Base-by-base conservation (phyloP, 352 stramenopile genomes). In the Phytopythium boreale region DNA sequence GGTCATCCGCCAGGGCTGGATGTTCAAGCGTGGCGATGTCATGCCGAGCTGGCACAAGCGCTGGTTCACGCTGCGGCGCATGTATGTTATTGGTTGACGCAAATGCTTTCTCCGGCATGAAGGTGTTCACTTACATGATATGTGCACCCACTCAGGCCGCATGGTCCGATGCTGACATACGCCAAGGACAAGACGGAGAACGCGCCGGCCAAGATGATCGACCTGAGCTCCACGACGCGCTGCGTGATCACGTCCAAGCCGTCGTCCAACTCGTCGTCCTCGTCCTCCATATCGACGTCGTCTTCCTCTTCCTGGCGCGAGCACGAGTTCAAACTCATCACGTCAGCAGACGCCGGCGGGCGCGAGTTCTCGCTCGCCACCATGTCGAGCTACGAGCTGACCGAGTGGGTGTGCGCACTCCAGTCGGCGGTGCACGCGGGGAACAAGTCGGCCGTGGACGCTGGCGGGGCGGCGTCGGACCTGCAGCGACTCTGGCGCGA, bases 401-500 rank as follows among this genome's bases (percentile, higher is more conserved):
- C 81, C 2, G 82, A 90, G 57, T 95, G 87, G 87, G 83, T 93
- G 10, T 80, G 78, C 51, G 80, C 83, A 4, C 90, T 95, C 59
- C 84, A 95, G 65, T 74, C 84, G 27, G 76, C 87, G n/a, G 92
- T 95, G 39, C 91, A 90, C 51, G 84, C 78, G 1, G 84, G 84
- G 3, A 93, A 93, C 69, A 80, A 87, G 60, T 88, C 77, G 0
- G 81, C 80, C 2, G 90, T 93, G 66, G 82, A 93, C 31, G 5
- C 51, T 8, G 51, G 51, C 59, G 87, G 86, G 66, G 67, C 66
- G 8, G 63, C 69, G 4, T 72, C 69, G 17, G 84, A 90, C 57
- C 88, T 93, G 24, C 76, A 91, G 63, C 72, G 79, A 20, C 76
- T 95, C 64, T 95, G 84, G 87, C 79, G 85, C 68, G 84, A 92